Conservation (phyloP, 345 rosid genomes). For the Mallotus nudiflorus region DNA sequence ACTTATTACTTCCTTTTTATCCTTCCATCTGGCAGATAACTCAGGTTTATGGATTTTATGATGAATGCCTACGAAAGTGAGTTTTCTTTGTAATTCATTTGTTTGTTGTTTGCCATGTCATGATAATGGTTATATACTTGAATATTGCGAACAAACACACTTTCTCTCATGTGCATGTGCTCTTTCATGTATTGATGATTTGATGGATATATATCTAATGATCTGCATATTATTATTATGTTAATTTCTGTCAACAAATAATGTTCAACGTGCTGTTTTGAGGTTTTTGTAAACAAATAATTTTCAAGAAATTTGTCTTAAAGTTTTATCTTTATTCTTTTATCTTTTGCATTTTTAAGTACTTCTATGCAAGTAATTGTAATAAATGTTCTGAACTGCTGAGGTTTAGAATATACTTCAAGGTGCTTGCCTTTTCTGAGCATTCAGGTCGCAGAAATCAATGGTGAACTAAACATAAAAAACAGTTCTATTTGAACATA, state of each 20-base stretch:
- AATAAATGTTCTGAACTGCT: background rate
- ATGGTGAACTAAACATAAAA: background rate
- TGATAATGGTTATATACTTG: background rate
- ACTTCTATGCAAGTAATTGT: background rate
- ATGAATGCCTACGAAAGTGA: conserved; percentile 98
- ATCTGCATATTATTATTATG: background rate
- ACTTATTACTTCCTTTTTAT: conserved; percentile 17
- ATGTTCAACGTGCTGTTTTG: background rate
- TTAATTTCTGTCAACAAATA: background rate
- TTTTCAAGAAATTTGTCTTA: no score
- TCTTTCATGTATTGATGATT: background rate
- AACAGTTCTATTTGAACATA: no score
- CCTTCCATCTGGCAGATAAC: conserved; percentile 69
- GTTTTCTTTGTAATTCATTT: conserved; percentile 18
- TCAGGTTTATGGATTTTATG: conserved; percentile 98
- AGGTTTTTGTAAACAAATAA: background rate
- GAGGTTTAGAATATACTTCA: background rate
- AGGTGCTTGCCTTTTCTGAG: background rate
- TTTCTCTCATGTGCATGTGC: background rate
- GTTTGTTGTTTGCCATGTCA: background rate
- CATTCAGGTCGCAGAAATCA: no score
- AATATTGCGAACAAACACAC: background rate
- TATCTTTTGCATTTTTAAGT: background rate
- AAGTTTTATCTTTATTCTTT: background rate
- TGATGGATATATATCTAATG: background rate